Base-by-base conservation (phyloP, 306 rosid species). In the Oemleria cerasiformis region DNA sequence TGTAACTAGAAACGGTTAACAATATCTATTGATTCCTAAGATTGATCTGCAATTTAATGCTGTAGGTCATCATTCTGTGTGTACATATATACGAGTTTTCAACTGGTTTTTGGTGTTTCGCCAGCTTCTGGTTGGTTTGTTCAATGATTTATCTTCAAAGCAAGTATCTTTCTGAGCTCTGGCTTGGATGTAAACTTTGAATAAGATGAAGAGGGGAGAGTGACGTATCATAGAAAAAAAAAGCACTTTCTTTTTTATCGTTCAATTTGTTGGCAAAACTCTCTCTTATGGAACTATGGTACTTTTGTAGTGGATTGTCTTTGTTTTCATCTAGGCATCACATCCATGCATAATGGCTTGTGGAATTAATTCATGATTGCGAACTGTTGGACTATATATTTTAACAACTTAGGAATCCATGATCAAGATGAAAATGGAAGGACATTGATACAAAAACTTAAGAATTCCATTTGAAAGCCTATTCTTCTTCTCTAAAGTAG, bases 401-500 rank as follows among this genome's bases (percentile, higher is more conserved):
- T 30, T 30, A 30, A 30, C 36, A 30, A 30, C 36, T 2, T 30
- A 30, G 36, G 36, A 30, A 30, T 30, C 36, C 36, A 30, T 30
- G 36, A 30, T 30, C 36, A 30, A 30, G 36, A 30, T 30, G 36
- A 30, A 30, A 30, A 30, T 0, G 36, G 36, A 30, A 30, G 36
- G 3, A 30, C 2, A 25, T 25, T 1, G 36, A 30, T 30, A 2
- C 36, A 30, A 30, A 30, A 30, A 30, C 36, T 1, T 30, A 30
- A 30, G 2, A 30, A 30, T 30, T 30, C 36, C 36, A 30, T 30
- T 30, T 30, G 36, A 30, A 30, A 30, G 36, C 36, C 3, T 30
- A 30, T 30, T 30, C 36, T 30, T 83, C 41, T 87, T 92, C 65
- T 86, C 80, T 34, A 87, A 77, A 75, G 74, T 69, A 10, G 85